Conservation (phyloP, 2,329 filamentous ascomycete genomes). For the Cladosporium sp. region DNA sequence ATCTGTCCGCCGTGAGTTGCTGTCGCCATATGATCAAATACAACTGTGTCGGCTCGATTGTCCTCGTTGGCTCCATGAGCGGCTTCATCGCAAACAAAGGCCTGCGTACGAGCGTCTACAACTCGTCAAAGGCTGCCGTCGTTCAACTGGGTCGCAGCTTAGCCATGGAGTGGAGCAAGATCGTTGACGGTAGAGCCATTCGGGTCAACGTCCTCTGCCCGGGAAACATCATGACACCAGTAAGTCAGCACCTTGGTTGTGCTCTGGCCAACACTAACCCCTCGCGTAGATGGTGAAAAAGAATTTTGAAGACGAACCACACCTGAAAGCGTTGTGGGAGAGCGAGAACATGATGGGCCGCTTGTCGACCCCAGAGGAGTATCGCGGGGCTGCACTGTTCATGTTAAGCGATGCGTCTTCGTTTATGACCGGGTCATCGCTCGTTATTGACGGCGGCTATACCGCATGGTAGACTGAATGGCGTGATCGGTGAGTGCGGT, state of each 20-base stretch:
- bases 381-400: constrained; percentile 27
- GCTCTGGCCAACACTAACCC: not conserved
- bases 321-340: constrained; percentile 28
- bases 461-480: constrained; percentile 21
- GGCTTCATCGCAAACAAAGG: constrained; percentile 48
- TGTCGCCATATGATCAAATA: constrained; percentile 47
- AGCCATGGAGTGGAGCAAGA: constrained; percentile 50
- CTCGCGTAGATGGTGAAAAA: constrained; percentile 27
- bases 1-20: constrained; percentile 44
- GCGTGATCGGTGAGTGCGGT: not conserved
- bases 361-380: constrained; percentile 28
- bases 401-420: constrained; percentile 27
- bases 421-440: constrained; percentile 26
- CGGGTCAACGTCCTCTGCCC: constrained; percentile 32
- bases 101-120: constrained; percentile 37
- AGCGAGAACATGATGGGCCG: constrained; percentile 31
- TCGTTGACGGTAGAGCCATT: constrained; percentile 28
- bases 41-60: constrained; percentile 46
- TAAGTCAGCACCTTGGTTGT: constrained; percentile 10
- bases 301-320: constrained; percentile 29
- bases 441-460: constrained; percentile 29
- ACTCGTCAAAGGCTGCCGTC: constrained; percentile 52
- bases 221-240: constrained; percentile 33
- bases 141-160: constrained; percentile 49
- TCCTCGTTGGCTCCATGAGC: constrained; percentile 50